Base-by-base conservation (phyloP, 495 filamentous ascomycete genomes). In the Pyrenula aspistea region DNA sequence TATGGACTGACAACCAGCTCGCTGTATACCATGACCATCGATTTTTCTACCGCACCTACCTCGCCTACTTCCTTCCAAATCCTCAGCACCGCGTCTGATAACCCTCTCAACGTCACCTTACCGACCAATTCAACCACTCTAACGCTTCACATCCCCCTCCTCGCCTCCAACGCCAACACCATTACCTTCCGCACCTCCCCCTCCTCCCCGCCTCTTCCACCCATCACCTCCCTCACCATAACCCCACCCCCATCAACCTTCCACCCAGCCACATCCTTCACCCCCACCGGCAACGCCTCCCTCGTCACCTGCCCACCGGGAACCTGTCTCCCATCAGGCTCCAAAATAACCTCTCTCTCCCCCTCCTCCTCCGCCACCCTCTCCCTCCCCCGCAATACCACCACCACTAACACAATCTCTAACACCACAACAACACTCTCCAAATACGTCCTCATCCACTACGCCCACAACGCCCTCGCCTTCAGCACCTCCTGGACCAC, bases 381-480 rank as follows among this genome's bases (percentile, higher is more conserved):
- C 19, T 61, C 50, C 3, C 62, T 73, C 24, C 50, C 60, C n/a
- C 1, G 67, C 69, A n/a, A n/a, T n/a, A n/a, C n/a, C n/a, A 12
- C 56, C 52, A 0, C 20, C 55, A n/a, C n/a, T n/a, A n/a, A n/a
- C n/a, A n/a, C n/a, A 49, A 56, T n/a, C n/a, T n/a, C n/a, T n/a
- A n/a, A n/a, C n/a, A n/a, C n/a, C 12, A 66, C 60, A 2, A 61
- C 60, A 3, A 57, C 58, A 36, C 61, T 62, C 0, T 60, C 59
- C 4, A 77, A 76, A 58, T 70, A 72, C 24, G 25, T 76, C 2
- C 71, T 71, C 21, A 56, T 79, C 12, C 71, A 75, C 59, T 78
- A 73, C 49, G 74, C 77, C 60, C 78, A 80, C 59, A 76, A 79
- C 55, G 76, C 77, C 3, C 61, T 80, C 52, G 71, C 78, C 0